A percentile compares a stretch with the other conserved stretches of the same genome.
phyloP scores from a whole-genome alignment of 306 rosid genomes.

The Morella rubra region DNA sequence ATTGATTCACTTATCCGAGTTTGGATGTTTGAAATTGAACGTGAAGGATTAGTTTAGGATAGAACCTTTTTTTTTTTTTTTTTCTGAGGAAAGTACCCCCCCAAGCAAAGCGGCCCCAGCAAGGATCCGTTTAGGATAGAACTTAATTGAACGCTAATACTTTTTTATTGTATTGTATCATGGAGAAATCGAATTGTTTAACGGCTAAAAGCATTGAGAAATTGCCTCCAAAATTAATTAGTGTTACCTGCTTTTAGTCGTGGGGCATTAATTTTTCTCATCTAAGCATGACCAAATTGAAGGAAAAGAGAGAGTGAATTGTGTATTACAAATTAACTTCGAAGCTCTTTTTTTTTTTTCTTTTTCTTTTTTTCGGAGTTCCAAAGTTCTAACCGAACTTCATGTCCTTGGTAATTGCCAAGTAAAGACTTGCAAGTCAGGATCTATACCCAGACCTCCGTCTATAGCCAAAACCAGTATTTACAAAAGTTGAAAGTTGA shows the following conservation, averaged over 20 bases:
- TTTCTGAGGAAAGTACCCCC: neutral
- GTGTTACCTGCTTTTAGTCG: slow-evolving; percentile 9
- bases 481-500: slow-evolving; percentile 37
- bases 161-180: neutral
- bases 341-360: no score
- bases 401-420: slow-evolving; percentile 25
- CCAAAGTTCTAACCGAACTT: slow-evolving; percentile 20
- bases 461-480: slow-evolving; percentile 37
- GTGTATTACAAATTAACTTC: no score
- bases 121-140: neutral
- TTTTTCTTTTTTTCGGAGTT: no score
- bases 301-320: neutral
- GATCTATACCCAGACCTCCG: slow-evolving; percentile 11
- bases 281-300: slow-evolving; percentile 6
- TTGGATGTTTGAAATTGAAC: no score
- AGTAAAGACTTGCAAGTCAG: slow-evolving; percentile 21
- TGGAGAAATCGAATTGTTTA: slow-evolving; percentile 15
- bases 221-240: slow-evolving; percentile 1
- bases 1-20: no score
- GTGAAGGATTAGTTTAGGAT: no score
- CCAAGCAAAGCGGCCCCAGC: no score
- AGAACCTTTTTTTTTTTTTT: slow-evolving; percentile 1
- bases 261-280: neutral
- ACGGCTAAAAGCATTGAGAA: slow-evolving; percentile 12
- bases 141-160: slow-evolving; percentile 17